Evolutionary conservation across 1,139 yeast genomes (phyloP).

Genomic region (Pichia cactophila): DNA sequence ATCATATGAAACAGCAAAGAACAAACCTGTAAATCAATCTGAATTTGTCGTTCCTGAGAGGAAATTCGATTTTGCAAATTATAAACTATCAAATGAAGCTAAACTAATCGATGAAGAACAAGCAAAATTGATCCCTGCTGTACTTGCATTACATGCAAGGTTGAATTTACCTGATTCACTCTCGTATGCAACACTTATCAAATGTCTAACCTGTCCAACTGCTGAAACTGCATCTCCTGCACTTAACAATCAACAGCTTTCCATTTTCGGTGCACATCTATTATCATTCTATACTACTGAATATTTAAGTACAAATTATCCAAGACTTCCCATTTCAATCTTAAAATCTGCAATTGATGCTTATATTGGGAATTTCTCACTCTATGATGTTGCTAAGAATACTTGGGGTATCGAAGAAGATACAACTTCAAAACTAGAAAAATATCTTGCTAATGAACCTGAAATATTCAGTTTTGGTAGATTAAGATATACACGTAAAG

Average conservation of each 20-base stretch:
- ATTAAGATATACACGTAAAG: conserved; percentile 39
- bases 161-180: conserved; percentile 50
- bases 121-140: conserved; percentile 56
- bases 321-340: conserved; percentile 79
- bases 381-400: conserved; percentile 53
- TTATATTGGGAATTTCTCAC: conserved; percentile 57
- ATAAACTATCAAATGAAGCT: conserved; percentile 14
- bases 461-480: conserved; percentile 57
- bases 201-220: conserved; percentile 54
- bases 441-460: conserved; percentile 64
- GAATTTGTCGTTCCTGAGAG: conserved; percentile 17
- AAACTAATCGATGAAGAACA: conserved; percentile 33
- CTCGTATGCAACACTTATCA: conserved; percentile 64
- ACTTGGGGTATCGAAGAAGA: conserved; percentile 89
- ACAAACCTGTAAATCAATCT: conserved; percentile 10
- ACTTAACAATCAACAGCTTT: conserved; percentile 73
- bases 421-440: conserved; percentile 52
- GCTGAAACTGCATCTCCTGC: conserved; percentile 14
- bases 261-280: conserved; percentile 71
- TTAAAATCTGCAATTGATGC: conserved; percentile 69
- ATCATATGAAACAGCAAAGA: conserved; percentile 24
- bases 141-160: conserved; percentile 77
- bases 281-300: conserved; percentile 73
- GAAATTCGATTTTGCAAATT: conserved; percentile 21
- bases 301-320: conserved; percentile 65